phyloP scores from a whole-genome alignment of 805 yeast species.

The Ogataea chonburiensis region DNA sequence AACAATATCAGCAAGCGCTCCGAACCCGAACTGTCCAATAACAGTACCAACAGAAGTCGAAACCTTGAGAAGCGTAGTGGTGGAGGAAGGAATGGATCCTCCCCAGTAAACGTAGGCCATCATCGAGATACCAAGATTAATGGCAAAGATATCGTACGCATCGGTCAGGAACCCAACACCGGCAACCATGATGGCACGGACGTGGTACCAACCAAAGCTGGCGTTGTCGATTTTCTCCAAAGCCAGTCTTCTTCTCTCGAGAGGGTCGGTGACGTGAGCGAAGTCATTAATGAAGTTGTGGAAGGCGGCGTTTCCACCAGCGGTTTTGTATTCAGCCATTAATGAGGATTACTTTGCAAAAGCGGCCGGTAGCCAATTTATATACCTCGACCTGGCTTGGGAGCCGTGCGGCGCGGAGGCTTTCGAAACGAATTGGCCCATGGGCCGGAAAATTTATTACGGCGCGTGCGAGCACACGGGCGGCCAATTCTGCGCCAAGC shows the following conservation, averaged over 20 bases:
- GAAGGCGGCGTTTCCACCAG: constrained; percentile 85
- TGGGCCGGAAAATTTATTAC: too few species aligned
- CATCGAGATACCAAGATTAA: constrained; percentile 79
- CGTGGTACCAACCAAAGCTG: constrained; percentile 76
- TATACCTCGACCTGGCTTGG: too few species aligned
- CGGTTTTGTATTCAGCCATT: constrained; percentile 35
- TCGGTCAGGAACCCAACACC: constrained; percentile 95
- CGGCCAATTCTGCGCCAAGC: too few species aligned
- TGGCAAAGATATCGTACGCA: constrained; percentile 90
- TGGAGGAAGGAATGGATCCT: constrained; percentile 60
- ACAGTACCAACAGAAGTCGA: constrained; percentile 94
- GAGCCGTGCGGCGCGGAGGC: too few species aligned
- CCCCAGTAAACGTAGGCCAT: constrained; percentile 74
- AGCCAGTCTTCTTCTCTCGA: constrained; percentile 84
- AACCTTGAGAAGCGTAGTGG: constrained; percentile 74
- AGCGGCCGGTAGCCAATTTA: constrained; percentile 1
- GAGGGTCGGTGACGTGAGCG: constrained; percentile 79
- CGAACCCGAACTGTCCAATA: constrained; percentile 85
- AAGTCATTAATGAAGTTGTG: constrained; percentile 79
- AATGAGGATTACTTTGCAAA: too few species aligned
- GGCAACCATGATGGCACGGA: constrained; percentile 79
- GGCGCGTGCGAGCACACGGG: too few species aligned
- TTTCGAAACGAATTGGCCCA: too few species aligned
- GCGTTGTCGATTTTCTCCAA: constrained; percentile 81
- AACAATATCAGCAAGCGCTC: constrained; percentile 72